Base-by-base conservation (phyloP, 177 flowering plant species). In the Vitis hybrid region DNA sequence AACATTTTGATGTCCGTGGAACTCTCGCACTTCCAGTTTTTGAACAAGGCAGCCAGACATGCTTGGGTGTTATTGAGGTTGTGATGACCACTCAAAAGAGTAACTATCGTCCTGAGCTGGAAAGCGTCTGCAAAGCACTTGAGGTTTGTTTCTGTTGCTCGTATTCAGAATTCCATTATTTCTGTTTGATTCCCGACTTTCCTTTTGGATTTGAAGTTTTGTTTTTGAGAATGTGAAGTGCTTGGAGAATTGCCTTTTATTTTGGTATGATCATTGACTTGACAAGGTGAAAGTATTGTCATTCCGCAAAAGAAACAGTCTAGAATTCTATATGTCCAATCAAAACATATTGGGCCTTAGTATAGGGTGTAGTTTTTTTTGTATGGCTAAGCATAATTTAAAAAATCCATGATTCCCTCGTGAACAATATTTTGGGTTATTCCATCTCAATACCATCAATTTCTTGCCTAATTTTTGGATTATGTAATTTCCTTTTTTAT, bases 21-120 rank as follows among this genome's bases (percentile, higher is more conserved):
- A 82, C 91, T 1, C 80, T 95, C 58, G 99, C 97, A 3, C 83
- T 95, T 65, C 99, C 99, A 18, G 80, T 95, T 66, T 92, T 95
- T 70, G 91, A 90, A 72, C 85, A 72, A 71, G 92, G 89, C 39
- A 93, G 87, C 67, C 74, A 73, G 62, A 72, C 71, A 74, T 95
- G 98, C 83, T 78, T 93, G 76, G 99, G 96, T 71, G 97, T 93
- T 56, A 74, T 93, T 70, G 99, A 95, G 81, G 86, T 93, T 56
- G 87, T 93, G 68, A 86, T 66, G 77, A 91, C 92, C 15, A 76
- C 77, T 9, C 89, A 80, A 66, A 87, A 84, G 81, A 76, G 81
- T 71, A 83, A 84, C 65, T 89, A 84, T 69, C 77, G 75, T 15
- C 77, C 85, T 1, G 98, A 95, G 68, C 80, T 95, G 55, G 98